Base-by-base conservation (phyloP, 2,329 filamentous ascomycete species). In the Fonsecaea nubica region DNA sequence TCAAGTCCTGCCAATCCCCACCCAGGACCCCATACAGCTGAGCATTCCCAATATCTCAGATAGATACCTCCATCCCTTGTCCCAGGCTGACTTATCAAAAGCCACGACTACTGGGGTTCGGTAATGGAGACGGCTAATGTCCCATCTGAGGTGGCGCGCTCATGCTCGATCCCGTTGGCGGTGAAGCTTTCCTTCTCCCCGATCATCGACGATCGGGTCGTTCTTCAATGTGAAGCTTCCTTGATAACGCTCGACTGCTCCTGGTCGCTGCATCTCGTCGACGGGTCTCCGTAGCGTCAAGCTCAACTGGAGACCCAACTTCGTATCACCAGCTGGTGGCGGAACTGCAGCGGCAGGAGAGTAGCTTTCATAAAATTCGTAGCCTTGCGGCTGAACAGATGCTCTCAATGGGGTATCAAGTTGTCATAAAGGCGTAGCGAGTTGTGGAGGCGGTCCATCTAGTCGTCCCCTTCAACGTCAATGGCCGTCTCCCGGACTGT, bases 391-490 rank as follows among this genome's bases (percentile, higher is more conserved):
- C 59, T 45, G 10, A 55, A 33, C 35, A 15, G n/a, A 40, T 52
- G 58, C 52, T 56, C 35, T 32, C 33, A 21, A 9, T 12, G 35
- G 59, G 59, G 59, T 62, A 62, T 62, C 59, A 64, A 58, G 25
- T 45, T 45, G n/a, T 60, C 54, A 48, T 55, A 33, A 66, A 42
- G 59, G 30, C 55, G 21, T 38, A 36, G 36, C 52, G 32, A 21
- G 30, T 38, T 36, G 4, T n/a, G 35, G 36, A 48, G 30, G 18
- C 21, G 10, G 52, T 30, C n/a, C 25, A 32, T 36, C 67, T 60
- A 69, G 42, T 70, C 68, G 13, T 70, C 68, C 15, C 40, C 58
- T 25, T 64, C 63, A 13, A 70, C 68, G 52, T 70, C 68, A n/a
- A 70, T 35, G 42, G 65, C 60, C 10, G 65, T 70, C 48, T 70